phyloP scores from a whole-genome alignment of 2,329 filamentous ascomycete species.

The Clarireedia sp. region DNA sequence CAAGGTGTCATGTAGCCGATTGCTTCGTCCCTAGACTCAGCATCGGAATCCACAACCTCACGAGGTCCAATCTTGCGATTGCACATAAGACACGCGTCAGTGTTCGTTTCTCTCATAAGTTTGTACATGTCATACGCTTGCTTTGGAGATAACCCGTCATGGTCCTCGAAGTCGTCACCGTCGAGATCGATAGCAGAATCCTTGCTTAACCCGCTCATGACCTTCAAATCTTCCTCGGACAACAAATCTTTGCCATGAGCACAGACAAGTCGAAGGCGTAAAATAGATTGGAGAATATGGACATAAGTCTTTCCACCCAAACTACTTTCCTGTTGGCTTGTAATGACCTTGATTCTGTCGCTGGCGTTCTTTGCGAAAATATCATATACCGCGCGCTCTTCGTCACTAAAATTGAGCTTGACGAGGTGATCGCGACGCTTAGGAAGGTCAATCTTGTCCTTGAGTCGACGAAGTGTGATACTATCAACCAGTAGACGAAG shows the following conservation, averaged over 20 bases:
- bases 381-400: slow-evolving; percentile 73
- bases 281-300: slow-evolving; percentile 84
- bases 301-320: slow-evolving; percentile 85
- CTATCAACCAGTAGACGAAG: slow-evolving; percentile 85
- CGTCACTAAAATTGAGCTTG: slow-evolving; percentile 63
- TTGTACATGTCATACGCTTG: slow-evolving; percentile 82
- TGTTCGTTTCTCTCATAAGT: slow-evolving; percentile 74
- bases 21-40: slow-evolving; percentile 49
- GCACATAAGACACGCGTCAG: slow-evolving; percentile 66
- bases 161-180: slow-evolving; percentile 53
- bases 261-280: slow-evolving; percentile 81
- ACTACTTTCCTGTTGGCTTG: slow-evolving; percentile 53
- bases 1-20: slow-evolving; percentile 79
- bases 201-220: slow-evolving; percentile 72
- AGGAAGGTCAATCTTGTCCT: slow-evolving; percentile 83
- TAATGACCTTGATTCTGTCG: slow-evolving; percentile 70
- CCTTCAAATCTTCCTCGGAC: slow-evolving; percentile 71
- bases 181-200: slow-evolving; percentile 85
- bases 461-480: slow-evolving; percentile 85
- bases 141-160: slow-evolving; percentile 52
- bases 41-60: slow-evolving; percentile 50
- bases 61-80: slow-evolving; percentile 51
- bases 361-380: slow-evolving; percentile 76
- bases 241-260: slow-evolving; percentile 91
- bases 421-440: slow-evolving; percentile 65